These are phyloP conservation scores for Neofusicoccum sp. DNA, from an alignment of 2,329 filamentous ascomycete genomes.

Conservation along the genomic window DNA sequence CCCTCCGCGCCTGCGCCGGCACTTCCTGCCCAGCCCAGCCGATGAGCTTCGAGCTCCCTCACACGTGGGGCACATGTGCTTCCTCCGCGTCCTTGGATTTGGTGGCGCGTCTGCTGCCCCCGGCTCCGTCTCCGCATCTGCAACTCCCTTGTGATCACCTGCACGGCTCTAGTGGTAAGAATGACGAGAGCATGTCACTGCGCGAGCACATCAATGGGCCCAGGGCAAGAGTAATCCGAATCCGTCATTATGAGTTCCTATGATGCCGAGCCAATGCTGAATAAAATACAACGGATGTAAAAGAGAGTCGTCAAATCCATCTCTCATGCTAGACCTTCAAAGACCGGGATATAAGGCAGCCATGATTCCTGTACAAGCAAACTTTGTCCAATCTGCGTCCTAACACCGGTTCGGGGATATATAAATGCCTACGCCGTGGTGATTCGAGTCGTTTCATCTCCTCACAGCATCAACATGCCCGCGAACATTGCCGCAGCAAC, in stretches of 20 bases:
- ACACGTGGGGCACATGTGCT: constrained; percentile 15
- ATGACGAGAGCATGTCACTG: too few species aligned
- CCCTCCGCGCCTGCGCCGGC: background rate
- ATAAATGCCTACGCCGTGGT: background rate
- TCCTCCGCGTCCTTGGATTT: background rate
- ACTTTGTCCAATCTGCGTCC: constrained; percentile 8
- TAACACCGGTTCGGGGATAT: constrained; percentile 13
- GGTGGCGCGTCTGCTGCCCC: background rate
- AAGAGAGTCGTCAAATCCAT: constrained; percentile 13
- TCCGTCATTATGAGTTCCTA: background rate
- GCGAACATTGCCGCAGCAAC: constrained; percentile 4
- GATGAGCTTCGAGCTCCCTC: constrained; percentile 4
- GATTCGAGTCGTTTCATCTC: background rate
- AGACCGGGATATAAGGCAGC: constrained; percentile 13
- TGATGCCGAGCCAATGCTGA: background rate
- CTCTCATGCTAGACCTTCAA: constrained; percentile 7
- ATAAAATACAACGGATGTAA: background rate
- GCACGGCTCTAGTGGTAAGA: too few species aligned
- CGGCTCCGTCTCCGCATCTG: background rate
- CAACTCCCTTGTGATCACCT: background rate
- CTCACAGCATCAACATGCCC: constrained; percentile 12
- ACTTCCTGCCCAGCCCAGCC: background rate
- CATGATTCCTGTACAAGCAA: background rate
- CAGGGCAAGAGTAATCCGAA: background rate
- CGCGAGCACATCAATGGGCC: background rate